Conservation (phyloP, 139 green algal species). For the Bryopsis sp. region DNA sequence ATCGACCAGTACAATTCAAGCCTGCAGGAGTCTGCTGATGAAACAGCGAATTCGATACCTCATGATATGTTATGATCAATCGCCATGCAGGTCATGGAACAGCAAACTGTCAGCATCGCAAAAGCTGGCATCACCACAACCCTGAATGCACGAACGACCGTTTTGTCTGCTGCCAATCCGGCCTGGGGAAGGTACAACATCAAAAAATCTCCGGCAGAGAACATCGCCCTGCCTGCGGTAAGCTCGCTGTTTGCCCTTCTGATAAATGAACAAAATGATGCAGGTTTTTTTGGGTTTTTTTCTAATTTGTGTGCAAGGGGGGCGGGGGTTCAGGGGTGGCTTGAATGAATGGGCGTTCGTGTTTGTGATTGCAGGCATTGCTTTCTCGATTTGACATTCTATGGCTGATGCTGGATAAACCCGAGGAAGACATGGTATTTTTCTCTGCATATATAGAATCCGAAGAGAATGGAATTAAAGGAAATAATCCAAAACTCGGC, state of each 20-base stretch:
- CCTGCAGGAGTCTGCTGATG: background rate
- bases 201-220: constrained; percentile 80
- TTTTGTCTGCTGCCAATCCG: constrained; percentile 95
- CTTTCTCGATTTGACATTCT: constrained; percentile 90
- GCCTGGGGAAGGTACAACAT: constrained; percentile 92
- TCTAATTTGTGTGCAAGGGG: no score
- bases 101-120: constrained; percentile 98
- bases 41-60: no score
- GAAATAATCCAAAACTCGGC: no score
- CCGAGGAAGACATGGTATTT: constrained; percentile 42
- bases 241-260: background rate
- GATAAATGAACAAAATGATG: background rate
- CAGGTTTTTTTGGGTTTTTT: no score
- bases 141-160: constrained; percentile 94
- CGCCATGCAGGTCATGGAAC: constrained; percentile 77
- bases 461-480: no score
- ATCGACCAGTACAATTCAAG: background rate
- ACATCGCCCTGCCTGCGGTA: constrained; percentile 93
- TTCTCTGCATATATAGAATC: no score
- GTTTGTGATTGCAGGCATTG: constrained; percentile 25
- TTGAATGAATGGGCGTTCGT: no score
- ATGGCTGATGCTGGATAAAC: constrained; percentile 94
- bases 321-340: no score
- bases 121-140: constrained; percentile 99
- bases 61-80: no score